Evolutionary conservation across 1,284 basidiomycete genomes (phyloP).

Genomic region (Puccinia coronata): DNA sequence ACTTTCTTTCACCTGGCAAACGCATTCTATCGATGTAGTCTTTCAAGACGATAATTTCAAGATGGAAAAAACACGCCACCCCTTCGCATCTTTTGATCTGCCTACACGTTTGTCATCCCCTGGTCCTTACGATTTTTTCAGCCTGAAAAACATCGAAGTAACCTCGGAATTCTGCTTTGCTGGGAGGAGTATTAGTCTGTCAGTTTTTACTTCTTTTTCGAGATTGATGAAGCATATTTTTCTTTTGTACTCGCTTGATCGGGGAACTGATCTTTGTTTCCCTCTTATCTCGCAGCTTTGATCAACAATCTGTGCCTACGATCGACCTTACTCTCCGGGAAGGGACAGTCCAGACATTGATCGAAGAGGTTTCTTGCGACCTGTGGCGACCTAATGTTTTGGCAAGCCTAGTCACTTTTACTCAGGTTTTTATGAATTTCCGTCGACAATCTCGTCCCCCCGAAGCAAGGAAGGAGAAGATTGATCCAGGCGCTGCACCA

Average conservation of each 20-base stretch:
- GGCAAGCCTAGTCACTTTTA: conserved; percentile 16
- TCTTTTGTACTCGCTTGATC: neutral
- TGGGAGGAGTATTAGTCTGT: conserved; percentile 13
- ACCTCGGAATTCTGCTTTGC: conserved; percentile 23
- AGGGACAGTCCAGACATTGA: conserved; percentile 37
- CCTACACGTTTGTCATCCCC: neutral
- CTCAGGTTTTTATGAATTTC: neutral
- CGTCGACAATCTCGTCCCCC: neutral
- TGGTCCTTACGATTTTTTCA: conserved; percentile 25
- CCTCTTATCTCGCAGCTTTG: conserved; percentile 12
- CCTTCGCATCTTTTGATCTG: conserved; percentile 22
- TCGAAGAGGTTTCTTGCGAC: conserved; percentile 42
- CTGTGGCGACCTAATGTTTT: conserved; percentile 37
- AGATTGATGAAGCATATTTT: neutral
- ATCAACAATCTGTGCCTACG: conserved; percentile 6
- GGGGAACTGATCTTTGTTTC: neutral
- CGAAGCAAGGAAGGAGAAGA: neutral
- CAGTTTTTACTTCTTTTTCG: neutral
- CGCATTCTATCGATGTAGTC: conserved; percentile 26
- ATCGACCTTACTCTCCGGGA: conserved; percentile 34
- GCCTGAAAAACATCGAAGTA: conserved; percentile 15
- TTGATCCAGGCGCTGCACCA: neutral
- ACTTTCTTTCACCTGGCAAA: conserved; percentile 34
- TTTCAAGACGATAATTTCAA: conserved; percentile 32
- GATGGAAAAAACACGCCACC: conserved; percentile 8